Base-by-base conservation (phyloP, 164 flowering plant genomes). In the Echeveria elegans region DNA sequence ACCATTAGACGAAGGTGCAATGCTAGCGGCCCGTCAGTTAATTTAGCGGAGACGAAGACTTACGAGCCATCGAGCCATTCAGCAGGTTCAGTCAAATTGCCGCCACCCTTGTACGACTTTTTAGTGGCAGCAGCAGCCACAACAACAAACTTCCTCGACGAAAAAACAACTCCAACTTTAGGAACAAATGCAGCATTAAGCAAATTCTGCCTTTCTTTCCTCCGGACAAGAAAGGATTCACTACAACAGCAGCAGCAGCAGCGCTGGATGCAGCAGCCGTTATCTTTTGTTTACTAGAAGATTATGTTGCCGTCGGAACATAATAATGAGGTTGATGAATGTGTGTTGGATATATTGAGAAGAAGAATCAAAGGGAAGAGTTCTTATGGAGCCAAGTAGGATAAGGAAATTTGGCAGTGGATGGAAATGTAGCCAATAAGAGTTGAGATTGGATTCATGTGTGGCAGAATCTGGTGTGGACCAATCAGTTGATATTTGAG, bases 51-150 rank as follows among this genome's bases (percentile, higher is more conserved):
- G 6, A n/a, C 5, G 26, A 41, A 31, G 9, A 79, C 97, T 82
- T 82, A 93, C 98, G 96, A 93, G 80, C 98, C 98, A 78, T 93
- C 98, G 69, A 93, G 92, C 98, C 98, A 93, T 72, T 93, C 98
- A 15, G 98, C n/a, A n/a, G n/a, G 97, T 77, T 93, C 90, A 56
- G 90, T 12, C 60, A 93, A 66, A 84, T 81, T 85, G 69, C 92
- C 90, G 10, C 94, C 96, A 15, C 81, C 88, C 74, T 31, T 86
- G 58, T 90, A 93, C n/a, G 98, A 93, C 73, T 87, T 87, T 86
- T 93, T 93, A 0, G 77, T 65, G 40, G 90, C 86, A 28, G 77
- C 86, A 15, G 85, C 87, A 18, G 89, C 83, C 0, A 67, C 77
- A 9, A 82, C 82, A 7, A 81, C 69, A 26, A 82, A 56, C 74